Conservation (phyloP, 2,329 filamentous ascomycete species). For the Coniochaeta sp. region DNA sequence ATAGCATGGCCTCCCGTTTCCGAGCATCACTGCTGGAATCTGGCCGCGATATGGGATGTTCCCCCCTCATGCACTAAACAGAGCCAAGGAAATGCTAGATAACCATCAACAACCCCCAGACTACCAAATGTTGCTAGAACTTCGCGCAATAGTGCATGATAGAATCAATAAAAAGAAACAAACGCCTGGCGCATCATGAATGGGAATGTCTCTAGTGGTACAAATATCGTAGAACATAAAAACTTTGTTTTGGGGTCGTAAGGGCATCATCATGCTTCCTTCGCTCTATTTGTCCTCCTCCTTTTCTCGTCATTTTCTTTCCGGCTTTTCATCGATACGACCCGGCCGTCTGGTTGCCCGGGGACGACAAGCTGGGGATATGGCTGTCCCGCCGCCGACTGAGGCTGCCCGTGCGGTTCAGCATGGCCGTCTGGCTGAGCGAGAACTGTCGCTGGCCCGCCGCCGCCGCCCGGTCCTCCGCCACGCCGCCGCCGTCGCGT, state of each 20-base stretch:
- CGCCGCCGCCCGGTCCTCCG: constrained; percentile 31
- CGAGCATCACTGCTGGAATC: too few relatives aligned
- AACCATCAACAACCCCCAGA: neutral
- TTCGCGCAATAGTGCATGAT: neutral
- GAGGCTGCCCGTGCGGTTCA: constrained; percentile 39
- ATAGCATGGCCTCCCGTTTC: too few relatives aligned
- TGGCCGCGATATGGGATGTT: neutral
- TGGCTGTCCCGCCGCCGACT: constrained; percentile 36
- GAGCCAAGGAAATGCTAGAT: too few relatives aligned
- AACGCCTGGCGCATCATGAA: constrained; percentile 8
- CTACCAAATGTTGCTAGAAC: neutral
- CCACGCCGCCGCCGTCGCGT: constrained; percentile 27
- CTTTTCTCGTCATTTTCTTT: neutral
- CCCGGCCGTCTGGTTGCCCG: constrained; percentile 31
- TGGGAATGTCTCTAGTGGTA: constrained; percentile 6
- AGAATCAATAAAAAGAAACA: constrained; percentile 2
- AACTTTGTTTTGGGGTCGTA: constrained; percentile 7
- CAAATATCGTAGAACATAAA: constrained; percentile 9
- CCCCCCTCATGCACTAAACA: too few relatives aligned
- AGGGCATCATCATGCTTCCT: constrained; percentile 8
- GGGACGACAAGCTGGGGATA: constrained; percentile 28
- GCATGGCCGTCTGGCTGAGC: constrained; percentile 30
- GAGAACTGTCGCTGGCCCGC: constrained; percentile 37
- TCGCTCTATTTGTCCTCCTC: neutral
- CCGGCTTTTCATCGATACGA: constrained; percentile 33